These are phyloP conservation scores for Chrysophaeum taylorii DNA, from an alignment of 352 stramenopile genomes.

Conservation along the genomic window DNA sequence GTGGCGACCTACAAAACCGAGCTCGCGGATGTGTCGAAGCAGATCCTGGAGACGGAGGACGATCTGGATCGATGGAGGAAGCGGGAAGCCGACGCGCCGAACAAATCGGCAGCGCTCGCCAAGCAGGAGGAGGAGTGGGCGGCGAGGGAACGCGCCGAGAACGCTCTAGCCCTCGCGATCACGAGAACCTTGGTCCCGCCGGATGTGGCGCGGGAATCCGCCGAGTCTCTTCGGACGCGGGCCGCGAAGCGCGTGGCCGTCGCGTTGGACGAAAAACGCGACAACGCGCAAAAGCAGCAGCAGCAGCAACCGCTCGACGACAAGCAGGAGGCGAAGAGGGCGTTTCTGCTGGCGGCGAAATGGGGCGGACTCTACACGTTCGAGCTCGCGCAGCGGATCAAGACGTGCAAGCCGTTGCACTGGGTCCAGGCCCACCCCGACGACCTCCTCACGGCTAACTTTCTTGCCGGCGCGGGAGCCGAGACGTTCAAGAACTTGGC, in stretches of 20 bases:
- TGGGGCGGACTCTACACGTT: constrained; percentile 15
- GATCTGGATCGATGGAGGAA: constrained; percentile 4
- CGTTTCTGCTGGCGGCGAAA: not conserved
- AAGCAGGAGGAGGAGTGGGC: not conserved
- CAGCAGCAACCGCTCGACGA: not conserved
- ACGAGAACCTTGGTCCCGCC: constrained; percentile 6
- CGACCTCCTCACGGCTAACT: constrained; percentile 16
- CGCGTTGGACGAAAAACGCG: not conserved
- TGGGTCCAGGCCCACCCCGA: constrained; percentile 18
- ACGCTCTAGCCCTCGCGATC: constrained; percentile 13
- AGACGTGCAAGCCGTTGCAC: constrained; percentile 14
- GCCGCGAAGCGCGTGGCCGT: not conserved
- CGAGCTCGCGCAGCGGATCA: constrained; percentile 16
- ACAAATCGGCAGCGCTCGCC: not conserved
- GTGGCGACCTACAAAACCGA: too few relatives aligned
- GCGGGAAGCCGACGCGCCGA: constrained; percentile 6
- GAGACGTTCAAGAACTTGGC: constrained; percentile 20
- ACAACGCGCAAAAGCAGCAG: not conserved
- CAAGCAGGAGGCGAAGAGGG: constrained; percentile 11
- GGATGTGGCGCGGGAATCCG: not conserved
- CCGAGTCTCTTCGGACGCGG: not conserved
- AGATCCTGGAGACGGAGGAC: constrained; percentile 9
- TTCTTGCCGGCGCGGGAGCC: constrained; percentile 16
- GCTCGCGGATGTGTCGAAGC: not conserved
- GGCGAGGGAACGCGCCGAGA: constrained; percentile 7